Percentiles rank a stretch among this genome's conserved stretches.
Conservation (phyloP, 345 rosid species). For the Sisymbrium irio region DNA sequence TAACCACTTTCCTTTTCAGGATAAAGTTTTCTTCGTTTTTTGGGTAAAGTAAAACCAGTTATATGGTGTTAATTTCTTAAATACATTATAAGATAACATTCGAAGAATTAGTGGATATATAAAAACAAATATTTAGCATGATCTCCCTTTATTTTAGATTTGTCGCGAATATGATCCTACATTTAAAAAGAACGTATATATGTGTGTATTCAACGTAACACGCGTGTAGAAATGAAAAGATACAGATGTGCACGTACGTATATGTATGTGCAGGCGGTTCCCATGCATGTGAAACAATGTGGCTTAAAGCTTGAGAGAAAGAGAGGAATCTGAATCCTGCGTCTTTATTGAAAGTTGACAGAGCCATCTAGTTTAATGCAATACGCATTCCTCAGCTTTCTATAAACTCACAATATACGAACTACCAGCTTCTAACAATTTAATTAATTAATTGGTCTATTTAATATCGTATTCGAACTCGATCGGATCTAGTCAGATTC, state of each 20-base stretch:
- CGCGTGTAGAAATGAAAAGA: background rate
- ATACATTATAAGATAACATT: no score
- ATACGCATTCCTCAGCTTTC: background rate
- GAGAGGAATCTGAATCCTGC: conserved; percentile 24
- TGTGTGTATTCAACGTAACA: no score
- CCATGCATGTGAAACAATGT: conserved; percentile 33
- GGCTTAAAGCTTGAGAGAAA: conserved; percentile 25
- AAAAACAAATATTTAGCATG: background rate
- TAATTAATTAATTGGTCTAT: background rate
- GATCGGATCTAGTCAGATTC: background rate
- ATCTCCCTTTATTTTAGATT: background rate
- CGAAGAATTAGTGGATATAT: no score
- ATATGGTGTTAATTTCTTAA: no score
- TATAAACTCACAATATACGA: background rate
- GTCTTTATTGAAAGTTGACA: conserved; percentile 20
- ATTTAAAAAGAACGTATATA: background rate
- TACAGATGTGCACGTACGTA: conserved; percentile 25
- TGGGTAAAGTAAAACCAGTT: no score
- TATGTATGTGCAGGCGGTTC: background rate
- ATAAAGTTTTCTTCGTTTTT: no score
- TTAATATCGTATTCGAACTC: background rate
- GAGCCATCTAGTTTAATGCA: conserved; percentile 6
- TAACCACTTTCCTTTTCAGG: no score
- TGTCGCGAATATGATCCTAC: background rate
- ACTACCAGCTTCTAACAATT: background rate